Evolutionary conservation across 2,329 filamentous ascomycete genomes (phyloP).

Genomic region (Xylaria sp.): DNA sequence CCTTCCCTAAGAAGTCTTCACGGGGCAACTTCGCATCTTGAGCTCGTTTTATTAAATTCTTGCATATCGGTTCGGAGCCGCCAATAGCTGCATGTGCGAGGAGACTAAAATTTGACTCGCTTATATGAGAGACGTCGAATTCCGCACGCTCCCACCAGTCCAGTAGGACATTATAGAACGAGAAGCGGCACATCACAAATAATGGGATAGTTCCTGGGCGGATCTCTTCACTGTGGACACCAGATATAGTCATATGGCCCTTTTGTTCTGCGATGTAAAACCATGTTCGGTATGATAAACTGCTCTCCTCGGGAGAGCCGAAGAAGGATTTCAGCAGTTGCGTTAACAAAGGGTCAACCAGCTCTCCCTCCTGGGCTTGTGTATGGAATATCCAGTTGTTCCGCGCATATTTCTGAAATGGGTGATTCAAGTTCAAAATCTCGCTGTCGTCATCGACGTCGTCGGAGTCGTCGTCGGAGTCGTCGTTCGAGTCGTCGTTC

Average conservation of each 20-base stretch:
- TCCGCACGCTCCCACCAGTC: conserved; percentile 19
- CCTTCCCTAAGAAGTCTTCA: background rate
- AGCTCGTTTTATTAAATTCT: conserved; percentile 13
- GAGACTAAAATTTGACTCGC: background rate
- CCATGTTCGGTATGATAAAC: conserved; percentile 2
- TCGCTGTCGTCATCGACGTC: background rate
- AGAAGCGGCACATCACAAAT: conserved; percentile 17
- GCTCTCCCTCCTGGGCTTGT: conserved; percentile 4
- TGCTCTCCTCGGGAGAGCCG: conserved; percentile 15
- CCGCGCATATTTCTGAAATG: conserved; percentile 2
- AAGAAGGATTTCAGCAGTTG: conserved; percentile 27
- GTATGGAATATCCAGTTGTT: conserved; percentile 8
- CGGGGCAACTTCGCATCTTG: background rate
- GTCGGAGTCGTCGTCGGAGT: background rate
- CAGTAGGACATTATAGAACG: conserved; percentile 14
- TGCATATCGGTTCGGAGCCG: conserved; percentile 12
- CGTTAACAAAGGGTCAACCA: background rate
- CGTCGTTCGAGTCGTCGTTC: background rate
- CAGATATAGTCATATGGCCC: too few species aligned
- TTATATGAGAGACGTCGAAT: background rate
- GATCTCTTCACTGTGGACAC: background rate
- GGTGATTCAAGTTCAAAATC: background rate
- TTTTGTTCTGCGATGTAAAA: too few species aligned
- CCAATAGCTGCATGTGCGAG: background rate
- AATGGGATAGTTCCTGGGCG: background rate